A percentile compares a stretch with the other conserved stretches of the same genome.
phyloP scores from a whole-genome alignment of 192 early-diverging fungal genomes.

The Rhizophlyctis rosea region DNA sequence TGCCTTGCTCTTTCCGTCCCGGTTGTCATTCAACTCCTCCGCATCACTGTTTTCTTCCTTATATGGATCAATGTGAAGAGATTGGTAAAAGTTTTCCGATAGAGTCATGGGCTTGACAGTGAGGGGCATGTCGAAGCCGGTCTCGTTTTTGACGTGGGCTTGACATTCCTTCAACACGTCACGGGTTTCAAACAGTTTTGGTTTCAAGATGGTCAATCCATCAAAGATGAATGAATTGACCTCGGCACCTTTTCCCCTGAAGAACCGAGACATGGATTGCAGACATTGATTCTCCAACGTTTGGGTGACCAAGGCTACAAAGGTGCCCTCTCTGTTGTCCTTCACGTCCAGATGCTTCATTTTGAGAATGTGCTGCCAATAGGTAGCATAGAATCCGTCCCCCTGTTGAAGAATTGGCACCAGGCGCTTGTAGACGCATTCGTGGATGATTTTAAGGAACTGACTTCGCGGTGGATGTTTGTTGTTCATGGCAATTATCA shows the following conservation, averaged over 20 bases:
- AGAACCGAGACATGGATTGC: neutral
- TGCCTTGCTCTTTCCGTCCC: neutral
- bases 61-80: neutral
- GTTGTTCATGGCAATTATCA: neutral
- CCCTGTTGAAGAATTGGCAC: neutral
- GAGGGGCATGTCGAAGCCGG: neutral
- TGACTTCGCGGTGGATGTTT: neutral
- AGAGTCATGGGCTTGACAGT: neutral
- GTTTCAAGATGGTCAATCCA: neutral
- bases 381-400: neutral
- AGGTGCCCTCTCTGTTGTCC: slow-evolving; percentile 1
- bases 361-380: neutral
- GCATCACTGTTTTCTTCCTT: neutral
- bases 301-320: neutral
- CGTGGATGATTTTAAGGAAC: slow-evolving; percentile 1
- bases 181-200: neutral
- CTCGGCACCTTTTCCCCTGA: neutral
- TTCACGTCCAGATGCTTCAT: neutral
- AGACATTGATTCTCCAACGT: slow-evolving; percentile 4
- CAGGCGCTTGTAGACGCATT: neutral
- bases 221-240: neutral
- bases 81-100: neutral
- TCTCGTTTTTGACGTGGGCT: neutral
- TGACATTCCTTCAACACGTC: neutral
- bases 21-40: neutral